These are phyloP conservation scores for Botryotinia narcissicola DNA, from an alignment of 2,329 filamentous ascomycete genomes.

Conservation along the genomic window DNA sequence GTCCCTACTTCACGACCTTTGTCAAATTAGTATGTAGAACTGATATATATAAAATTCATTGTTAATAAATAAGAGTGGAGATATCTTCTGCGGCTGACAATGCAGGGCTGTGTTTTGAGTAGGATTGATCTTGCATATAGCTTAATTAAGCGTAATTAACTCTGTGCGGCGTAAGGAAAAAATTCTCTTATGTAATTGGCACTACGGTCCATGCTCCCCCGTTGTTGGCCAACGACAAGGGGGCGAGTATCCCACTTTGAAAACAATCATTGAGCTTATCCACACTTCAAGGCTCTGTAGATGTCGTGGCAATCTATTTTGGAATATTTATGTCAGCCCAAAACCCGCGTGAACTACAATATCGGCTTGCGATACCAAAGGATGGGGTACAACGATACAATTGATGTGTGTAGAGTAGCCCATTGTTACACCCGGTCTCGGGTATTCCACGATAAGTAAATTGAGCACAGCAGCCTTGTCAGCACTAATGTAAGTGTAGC, in stretches of 20 bases:
- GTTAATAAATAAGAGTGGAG: neutral
- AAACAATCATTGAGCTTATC: neutral
- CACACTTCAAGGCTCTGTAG: constrained; percentile 4
- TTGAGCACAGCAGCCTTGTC: neutral
- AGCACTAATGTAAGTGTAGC: neutral
- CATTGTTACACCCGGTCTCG: neutral
- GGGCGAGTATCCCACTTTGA: neutral
- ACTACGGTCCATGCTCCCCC: neutral
- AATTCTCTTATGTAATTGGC: constrained; percentile 1
- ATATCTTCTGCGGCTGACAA: constrained; percentile 9
- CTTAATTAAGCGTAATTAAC: constrained; percentile 9
- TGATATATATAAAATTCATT: constrained; percentile 2
- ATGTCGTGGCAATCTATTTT: neutral
- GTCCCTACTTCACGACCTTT: neutral
- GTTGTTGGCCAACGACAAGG: neutral
- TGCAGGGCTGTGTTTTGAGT: neutral
- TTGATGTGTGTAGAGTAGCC: neutral
- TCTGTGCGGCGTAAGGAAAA: neutral
- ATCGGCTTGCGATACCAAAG: neutral
- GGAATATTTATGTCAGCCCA: neutral
- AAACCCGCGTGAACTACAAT: neutral
- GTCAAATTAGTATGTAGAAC: neutral
- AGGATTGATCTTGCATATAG: neutral
- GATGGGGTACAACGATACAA: neutral
- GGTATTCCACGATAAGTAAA: neutral